phyloP scores from a whole-genome alignment of 2,329 filamentous ascomycete species.

The Neurospora sp. region DNA sequence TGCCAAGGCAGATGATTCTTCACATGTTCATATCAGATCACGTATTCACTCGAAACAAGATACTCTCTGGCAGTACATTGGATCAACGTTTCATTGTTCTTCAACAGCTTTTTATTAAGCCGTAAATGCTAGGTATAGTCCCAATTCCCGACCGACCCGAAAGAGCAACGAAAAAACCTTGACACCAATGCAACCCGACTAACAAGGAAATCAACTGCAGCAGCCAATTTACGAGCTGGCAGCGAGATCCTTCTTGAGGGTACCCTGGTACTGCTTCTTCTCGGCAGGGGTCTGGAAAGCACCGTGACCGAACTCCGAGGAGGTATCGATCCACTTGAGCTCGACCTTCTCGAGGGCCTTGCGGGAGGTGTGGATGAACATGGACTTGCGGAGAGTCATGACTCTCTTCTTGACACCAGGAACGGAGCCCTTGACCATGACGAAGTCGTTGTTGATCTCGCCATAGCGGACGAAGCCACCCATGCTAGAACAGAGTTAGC shows the following conservation, averaged over 20 bases:
- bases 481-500: conserved; percentile 51
- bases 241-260: conserved; percentile 93
- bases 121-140: conserved; percentile 19
- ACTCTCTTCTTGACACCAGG: conserved; percentile 99
- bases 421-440: conserved; percentile 91
- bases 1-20: neutral
- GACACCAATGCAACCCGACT: conserved; percentile 44
- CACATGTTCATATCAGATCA: conserved; percentile 1
- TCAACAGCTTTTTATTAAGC: conserved; percentile 19
- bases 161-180: conserved; percentile 25
- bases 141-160: conserved; percentile 16
- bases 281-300: conserved; percentile 97
- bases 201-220: conserved; percentile 12
- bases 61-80: conserved; percentile 16
- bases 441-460: conserved; percentile 99
- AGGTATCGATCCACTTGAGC: conserved; percentile 99
- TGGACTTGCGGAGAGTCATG: conserved; percentile 97
- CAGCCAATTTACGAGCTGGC: conserved; percentile 31
- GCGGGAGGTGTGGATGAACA: conserved; percentile 94
- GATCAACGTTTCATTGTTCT: conserved; percentile 22
- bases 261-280: conserved; percentile 96
- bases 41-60: neutral
- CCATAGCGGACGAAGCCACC: conserved; percentile 99
- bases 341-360: conserved; percentile 97
- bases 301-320: conserved; percentile 99